A percentile compares a stretch with the other conserved stretches of the same genome.
These are phyloP conservation scores for Mikania micrantha DNA, from an alignment of 129 eudicot species.

Conservation along the genomic window DNA sequence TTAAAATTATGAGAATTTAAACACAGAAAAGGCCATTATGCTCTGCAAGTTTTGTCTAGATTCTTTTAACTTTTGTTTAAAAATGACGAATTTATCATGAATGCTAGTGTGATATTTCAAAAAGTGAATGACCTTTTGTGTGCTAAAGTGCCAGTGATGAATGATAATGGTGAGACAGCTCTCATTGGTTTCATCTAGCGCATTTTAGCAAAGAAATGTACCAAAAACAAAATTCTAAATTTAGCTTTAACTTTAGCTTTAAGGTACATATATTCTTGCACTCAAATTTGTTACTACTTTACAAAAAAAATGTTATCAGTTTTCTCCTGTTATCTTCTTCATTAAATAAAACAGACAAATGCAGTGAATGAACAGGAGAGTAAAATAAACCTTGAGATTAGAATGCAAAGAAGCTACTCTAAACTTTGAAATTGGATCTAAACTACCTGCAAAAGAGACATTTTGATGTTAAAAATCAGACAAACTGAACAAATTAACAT, in stretches of 20 bases:
- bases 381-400: no score
- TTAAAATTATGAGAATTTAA: neutral
- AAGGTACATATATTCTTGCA: conserved; percentile 21
- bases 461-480: no score
- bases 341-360: conserved; percentile 2
- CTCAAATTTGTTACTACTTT: no score
- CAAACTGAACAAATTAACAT: no score
- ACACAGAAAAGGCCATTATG: neutral
- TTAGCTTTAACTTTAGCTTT: conserved; percentile 15
- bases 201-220: conserved; percentile 6
- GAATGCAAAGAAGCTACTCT: no score
- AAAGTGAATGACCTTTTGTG: conserved; percentile 15
- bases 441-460: no score
- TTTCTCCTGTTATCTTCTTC: neutral
- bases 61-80: neutral
- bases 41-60: neutral
- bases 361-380: neutral
- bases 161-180: conserved; percentile 28
- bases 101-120: conserved; percentile 5
- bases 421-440: no score
- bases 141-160: conserved; percentile 21
- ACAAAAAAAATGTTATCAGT: neutral
- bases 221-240: conserved; percentile 6
- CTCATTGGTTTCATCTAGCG: conserved; percentile 8
- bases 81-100: neutral